These are phyloP conservation scores for Closterium sp. DNA, from an alignment of 139 green algal species.

Conservation along the genomic window DNA sequence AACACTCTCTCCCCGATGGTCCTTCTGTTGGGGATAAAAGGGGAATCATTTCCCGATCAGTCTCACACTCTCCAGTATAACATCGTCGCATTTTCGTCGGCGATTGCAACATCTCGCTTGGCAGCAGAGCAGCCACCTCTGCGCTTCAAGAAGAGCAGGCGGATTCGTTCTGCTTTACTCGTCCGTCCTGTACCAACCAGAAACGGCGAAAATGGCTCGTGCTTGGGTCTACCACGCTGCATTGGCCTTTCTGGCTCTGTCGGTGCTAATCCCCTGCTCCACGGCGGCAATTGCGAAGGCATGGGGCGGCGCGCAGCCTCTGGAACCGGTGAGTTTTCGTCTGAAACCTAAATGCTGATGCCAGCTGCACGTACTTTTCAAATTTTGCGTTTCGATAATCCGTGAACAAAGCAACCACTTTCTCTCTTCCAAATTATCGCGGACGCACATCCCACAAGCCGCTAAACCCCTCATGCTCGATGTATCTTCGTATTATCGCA, in stretches of 20 bases:
- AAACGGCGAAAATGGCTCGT: not conserved
- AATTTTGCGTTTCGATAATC: too few species aligned
- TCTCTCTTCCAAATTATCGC: too few species aligned
- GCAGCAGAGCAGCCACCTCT: not conserved
- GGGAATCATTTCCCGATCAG: too few species aligned
- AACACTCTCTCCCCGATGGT: not conserved
- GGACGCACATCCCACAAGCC: too few species aligned
- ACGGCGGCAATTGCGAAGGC: not conserved
- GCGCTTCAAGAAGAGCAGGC: not conserved
- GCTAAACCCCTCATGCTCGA: too few species aligned
- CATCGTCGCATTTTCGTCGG: not conserved
- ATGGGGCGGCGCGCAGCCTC: not conserved
- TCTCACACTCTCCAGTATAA: too few species aligned
- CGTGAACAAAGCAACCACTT: too few species aligned
- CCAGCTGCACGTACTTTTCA: too few species aligned
- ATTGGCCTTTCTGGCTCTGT: not conserved
- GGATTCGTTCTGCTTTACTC: not conserved
- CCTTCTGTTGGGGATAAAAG: not conserved
- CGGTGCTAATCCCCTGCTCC: not conserved
- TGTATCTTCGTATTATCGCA: too few species aligned
- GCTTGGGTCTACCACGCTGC: not conserved
- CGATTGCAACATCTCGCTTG: not conserved
- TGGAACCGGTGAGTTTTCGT: not conserved
- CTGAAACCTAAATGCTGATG: too few species aligned
- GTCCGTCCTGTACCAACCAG: not conserved